Evolutionary conservation across 139 green algal species (phyloP).

Genomic region (Asterochloris sp.): DNA sequence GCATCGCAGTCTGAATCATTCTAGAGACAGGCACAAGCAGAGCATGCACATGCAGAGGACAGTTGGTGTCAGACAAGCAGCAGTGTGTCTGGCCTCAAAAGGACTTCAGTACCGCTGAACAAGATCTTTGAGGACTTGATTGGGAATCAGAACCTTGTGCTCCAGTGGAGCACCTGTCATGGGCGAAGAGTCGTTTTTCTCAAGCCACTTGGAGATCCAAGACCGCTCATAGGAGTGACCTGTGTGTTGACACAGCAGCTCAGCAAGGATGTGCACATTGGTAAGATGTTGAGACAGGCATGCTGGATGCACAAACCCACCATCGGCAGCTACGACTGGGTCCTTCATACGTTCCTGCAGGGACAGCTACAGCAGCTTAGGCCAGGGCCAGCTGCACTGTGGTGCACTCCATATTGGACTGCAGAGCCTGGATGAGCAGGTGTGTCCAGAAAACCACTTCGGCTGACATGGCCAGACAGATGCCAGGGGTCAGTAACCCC

Average conservation of each 20-base stretch:
- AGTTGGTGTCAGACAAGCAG: too few species aligned
- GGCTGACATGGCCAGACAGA: too few species aligned
- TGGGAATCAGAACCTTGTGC: conserved; percentile 21
- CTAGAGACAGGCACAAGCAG: too few species aligned
- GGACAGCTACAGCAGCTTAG: background rate
- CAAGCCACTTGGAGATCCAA: conserved; percentile 21
- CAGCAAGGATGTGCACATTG: background rate
- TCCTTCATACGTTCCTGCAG: conserved; percentile 19
- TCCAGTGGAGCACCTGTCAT: conserved; percentile 22
- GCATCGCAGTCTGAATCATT: too few species aligned
- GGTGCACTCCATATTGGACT: too few species aligned
- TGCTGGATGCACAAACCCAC: background rate
- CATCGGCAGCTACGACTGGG: conserved; percentile 29
- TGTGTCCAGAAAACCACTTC: too few species aligned
- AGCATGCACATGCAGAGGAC: too few species aligned
- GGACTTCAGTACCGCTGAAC: conserved; percentile 3
- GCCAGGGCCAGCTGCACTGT: background rate
- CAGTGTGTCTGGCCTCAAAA: too few species aligned
- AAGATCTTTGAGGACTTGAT: background rate
- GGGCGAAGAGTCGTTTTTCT: conserved; percentile 13
- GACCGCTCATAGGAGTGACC: conserved; percentile 21
- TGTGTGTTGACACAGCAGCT: background rate
- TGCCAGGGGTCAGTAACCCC: too few species aligned
- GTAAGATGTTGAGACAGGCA: background rate
- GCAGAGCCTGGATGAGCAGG: too few species aligned